A percentile compares a stretch with the other conserved stretches of the same genome.
Conservation (phyloP, 1,284 basidiomycete genomes). For the Porodaedalea pini region DNA sequence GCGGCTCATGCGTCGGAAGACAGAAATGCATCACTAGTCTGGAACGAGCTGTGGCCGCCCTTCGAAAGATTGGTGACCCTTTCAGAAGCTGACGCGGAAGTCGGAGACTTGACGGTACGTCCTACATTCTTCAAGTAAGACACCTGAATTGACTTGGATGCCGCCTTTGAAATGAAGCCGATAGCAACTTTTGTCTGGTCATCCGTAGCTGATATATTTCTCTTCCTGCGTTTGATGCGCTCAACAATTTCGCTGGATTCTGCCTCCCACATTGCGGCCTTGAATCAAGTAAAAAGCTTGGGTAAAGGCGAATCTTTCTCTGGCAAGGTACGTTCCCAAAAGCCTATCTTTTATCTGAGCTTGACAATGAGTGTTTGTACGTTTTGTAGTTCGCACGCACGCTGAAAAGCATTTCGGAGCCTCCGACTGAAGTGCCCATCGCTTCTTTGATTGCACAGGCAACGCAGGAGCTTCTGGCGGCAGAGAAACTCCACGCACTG, state of each 20-base stretch:
- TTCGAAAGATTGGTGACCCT: constrained; percentile 52
- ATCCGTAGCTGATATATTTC: constrained; percentile 60
- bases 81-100: constrained; percentile 45
- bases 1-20: constrained; percentile 26
- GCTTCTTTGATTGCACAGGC: constrained; percentile 48
- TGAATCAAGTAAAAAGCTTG: constrained; percentile 46
- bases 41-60: constrained; percentile 72
- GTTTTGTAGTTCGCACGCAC: constrained; percentile 47
- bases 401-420: constrained; percentile 45
- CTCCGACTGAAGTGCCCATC: constrained; percentile 40
- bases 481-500: constrained; percentile 56
- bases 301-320: constrained; percentile 44
- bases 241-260: constrained; percentile 53
- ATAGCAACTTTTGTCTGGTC: constrained; percentile 52
- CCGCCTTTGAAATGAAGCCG: constrained; percentile 41
- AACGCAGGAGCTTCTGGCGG: constrained; percentile 55
- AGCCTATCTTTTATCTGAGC: background rate
- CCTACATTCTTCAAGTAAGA: background rate
- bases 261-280: constrained; percentile 43
- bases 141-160: background rate
- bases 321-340: constrained; percentile 41
- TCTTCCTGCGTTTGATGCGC: constrained; percentile 56
- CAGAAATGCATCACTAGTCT: constrained; percentile 42
- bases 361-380: background rate
- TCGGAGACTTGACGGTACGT: constrained; percentile 39